These are phyloP conservation scores for Cornus kousa DNA, from an alignment of 148 eudicot species.

Conservation along the genomic window DNA sequence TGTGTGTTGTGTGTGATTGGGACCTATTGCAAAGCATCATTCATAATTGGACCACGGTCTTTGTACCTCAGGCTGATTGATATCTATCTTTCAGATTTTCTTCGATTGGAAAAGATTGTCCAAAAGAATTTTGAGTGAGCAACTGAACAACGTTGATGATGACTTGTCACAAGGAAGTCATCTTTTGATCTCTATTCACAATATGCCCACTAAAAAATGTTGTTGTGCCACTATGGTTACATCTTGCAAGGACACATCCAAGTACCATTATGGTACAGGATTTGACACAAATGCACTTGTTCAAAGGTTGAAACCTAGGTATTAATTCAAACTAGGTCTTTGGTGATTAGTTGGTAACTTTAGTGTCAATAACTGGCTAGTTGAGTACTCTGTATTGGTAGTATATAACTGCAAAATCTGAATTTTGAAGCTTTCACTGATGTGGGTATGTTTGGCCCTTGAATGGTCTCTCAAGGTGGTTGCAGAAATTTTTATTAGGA, in stretches of 20 bases:
- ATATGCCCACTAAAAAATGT: background rate
- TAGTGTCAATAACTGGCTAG: background rate
- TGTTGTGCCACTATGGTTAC: background rate
- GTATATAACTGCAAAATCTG: too few species aligned
- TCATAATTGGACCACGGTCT: background rate
- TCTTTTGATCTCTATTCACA: background rate
- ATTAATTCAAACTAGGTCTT: background rate
- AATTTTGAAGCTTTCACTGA: too few species aligned
- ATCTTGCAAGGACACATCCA: background rate
- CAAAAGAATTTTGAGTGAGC: background rate
- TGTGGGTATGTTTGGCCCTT: too few species aligned
- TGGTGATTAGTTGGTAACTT: background rate
- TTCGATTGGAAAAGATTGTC: background rate
- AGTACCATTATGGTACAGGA: background rate
- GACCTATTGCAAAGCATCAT: background rate
- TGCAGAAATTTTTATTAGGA: too few species aligned
- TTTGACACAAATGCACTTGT: background rate
- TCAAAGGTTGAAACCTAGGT: background rate
- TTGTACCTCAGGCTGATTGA: background rate
- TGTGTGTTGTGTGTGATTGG: background rate
- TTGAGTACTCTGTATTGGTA: too few species aligned
- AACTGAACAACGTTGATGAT: background rate
- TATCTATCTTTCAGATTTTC: background rate
- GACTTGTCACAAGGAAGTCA: background rate
- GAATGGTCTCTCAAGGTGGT: too few species aligned